Conservation (phyloP, 345 rosid species). For the Schrenkiella parvula region DNA sequence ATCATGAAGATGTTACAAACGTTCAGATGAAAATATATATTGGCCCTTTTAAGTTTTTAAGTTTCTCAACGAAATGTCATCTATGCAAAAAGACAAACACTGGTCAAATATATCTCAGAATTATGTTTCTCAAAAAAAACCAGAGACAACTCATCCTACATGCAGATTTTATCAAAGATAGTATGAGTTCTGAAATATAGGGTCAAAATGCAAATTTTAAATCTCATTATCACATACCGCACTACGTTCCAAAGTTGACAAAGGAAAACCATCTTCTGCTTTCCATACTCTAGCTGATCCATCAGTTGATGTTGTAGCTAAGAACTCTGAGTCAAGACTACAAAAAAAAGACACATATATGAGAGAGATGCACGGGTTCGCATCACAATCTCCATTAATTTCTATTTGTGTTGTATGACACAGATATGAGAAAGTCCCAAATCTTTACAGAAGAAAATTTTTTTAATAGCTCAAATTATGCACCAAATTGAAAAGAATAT, state of each 20-base stretch:
- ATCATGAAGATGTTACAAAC: background rate
- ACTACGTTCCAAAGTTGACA: constrained; percentile 66
- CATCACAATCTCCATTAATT: background rate
- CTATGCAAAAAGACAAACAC: background rate
- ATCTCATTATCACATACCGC: constrained; percentile 41
- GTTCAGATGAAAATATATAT: background rate
- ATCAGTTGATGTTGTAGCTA: constrained; percentile 85
- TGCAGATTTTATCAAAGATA: background rate
- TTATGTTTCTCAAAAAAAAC: background rate
- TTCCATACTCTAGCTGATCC: constrained; percentile 97
- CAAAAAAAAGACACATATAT: constrained; percentile 27
- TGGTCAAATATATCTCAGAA: background rate
- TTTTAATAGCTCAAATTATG: background rate
- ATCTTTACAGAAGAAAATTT: background rate
- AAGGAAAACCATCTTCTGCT: constrained; percentile 73
- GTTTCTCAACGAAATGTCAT: background rate
- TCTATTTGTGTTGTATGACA: background rate
- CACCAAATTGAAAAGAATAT: background rate
- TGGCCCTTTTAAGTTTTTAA: background rate
- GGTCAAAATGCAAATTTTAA: background rate
- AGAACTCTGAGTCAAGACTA: constrained; percentile 88
- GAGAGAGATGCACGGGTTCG: constrained; percentile 1
- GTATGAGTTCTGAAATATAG: background rate
- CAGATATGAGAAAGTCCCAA: background rate
- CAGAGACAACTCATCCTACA: background rate